Base-by-base conservation (phyloP, 805 yeast genomes). In the Wickerhamiella lipophila region DNA sequence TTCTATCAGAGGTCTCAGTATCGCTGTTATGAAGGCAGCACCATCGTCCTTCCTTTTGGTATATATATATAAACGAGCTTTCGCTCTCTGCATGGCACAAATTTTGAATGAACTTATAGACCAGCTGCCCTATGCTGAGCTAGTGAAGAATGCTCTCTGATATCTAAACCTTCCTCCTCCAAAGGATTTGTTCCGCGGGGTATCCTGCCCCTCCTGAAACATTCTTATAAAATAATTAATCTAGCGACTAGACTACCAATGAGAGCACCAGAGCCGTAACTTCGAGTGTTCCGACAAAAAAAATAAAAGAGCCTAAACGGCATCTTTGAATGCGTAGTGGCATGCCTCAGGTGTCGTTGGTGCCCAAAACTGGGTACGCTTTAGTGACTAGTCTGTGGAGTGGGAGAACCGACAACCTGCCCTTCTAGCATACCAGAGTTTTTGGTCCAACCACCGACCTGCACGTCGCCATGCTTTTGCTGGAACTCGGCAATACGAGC, bases 381-480 rank as follows among this genome's bases (percentile, higher is more conserved):
- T 13, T 44, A 44, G 13, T 45, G 48, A 25, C 42, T 34, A 7
- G 42, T 25, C 49, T 46, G 49, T 21, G 29, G 54, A 22, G 55
- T 54, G 7, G 60, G 58, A 42, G 61, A 60, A 43, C 79, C 83
- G 42, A 74, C 68, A 44, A 81, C 83, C 49, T 62, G 62, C 54
- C 94, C 94, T 49, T 78, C 78, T 53, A 65, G 64, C 44, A 83
- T 71, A 48, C 70, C 69, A 45, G 83, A 76, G 26, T 65, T 71
- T 35, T 73, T 72, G 53, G 76, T 72, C 95, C 95, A 84, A 38
- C 95, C 95, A 61, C 95, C 95, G 52, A 73, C 71, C 22, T 70
- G 59, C 43, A 81, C 75, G 53, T 70, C 64, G 53, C 76, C 74
- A 45, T 71, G 65, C 52, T 69, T 63, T 21, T 63, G 64, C 55